Base-by-base conservation (phyloP, 345 rosid genomes). In the Moricandia moricandioides region DNA sequence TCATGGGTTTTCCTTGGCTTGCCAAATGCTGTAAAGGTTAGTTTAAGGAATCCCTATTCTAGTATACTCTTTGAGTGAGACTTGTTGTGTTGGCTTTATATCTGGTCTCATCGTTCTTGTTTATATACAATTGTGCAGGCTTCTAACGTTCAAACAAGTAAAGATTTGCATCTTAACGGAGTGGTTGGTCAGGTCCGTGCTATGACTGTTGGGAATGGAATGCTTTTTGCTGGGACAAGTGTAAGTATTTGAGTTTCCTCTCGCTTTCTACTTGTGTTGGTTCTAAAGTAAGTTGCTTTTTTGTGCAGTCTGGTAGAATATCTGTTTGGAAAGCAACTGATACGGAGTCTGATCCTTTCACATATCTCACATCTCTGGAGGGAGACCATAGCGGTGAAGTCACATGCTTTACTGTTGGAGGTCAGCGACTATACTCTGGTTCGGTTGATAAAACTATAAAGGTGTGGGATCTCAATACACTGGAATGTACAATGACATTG, bases 181-280 rank as follows among this genome's bases (percentile, higher is more conserved):
- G 78, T 77, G 56, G 70, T 69, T 51, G 93, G 91, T 54, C 85
- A 85, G 43, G 86, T 88, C 30, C 63, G 71, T 67, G 84, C 86
- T 49, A 79, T 85, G 82, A 76, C 67, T 52, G 71, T 72, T 72
- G 83, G 73, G 8, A 65, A 62, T 0, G 81, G 82, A 54, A 81
- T 81, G 87, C 84, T 85, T 6, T 88, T 85, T 31, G 92, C 91
- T 65, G 96, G 89, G 24, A 80, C 78, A 0, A 84, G 85, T 86
- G 90, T 89, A 75, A 80, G 60, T 61, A 7, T 6, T 57, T n/a
- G 17, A 12, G 43, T 56, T 11, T 56, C 8, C 33, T 56, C 17
- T 45, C 6, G 0, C 8, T 60, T 30, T 57, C 47, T 6, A 74
- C 62, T 11, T 27, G 43, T 26, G 4, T 61, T 57, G n/a, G 49